phyloP scores from a whole-genome alignment of 371 early-diverging fungal genomes.

The Mortierella sp. region DNA sequence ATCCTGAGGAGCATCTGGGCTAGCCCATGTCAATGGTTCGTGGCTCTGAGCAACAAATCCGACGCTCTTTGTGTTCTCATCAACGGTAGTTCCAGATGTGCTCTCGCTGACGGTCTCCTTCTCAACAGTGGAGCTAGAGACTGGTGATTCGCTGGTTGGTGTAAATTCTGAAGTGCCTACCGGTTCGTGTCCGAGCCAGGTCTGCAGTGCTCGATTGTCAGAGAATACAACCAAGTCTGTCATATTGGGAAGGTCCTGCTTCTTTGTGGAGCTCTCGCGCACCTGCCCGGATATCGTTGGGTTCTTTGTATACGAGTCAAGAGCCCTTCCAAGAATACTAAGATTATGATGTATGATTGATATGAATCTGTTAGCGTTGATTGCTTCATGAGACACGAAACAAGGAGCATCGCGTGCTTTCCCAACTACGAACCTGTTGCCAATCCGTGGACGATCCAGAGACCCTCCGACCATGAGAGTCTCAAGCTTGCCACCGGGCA shows the following conservation, averaged over 20 bases:
- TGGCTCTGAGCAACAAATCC: slow-evolving; percentile 39
- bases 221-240: slow-evolving; percentile 50
- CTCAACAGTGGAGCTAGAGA: slow-evolving; percentile 8
- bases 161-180: slow-evolving; percentile 9
- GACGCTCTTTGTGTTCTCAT: slow-evolving; percentile 41
- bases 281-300: slow-evolving; percentile 52
- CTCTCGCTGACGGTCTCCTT: slow-evolving; percentile 9
- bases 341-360: not conserved
- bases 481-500: slow-evolving; percentile 61
- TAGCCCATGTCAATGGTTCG: slow-evolving; percentile 17
- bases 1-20: slow-evolving; percentile 10
- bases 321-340: slow-evolving; percentile 48
- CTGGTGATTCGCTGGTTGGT: not conserved
- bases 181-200: slow-evolving; percentile 49
- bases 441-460: slow-evolving; percentile 41
- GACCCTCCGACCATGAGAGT: slow-evolving; percentile 67
- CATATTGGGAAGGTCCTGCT: slow-evolving; percentile 46
- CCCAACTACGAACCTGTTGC: not conserved
- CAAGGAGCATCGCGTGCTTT: no score
- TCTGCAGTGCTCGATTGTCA: slow-evolving; percentile 48
- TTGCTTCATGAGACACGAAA: no score
- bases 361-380: no score
- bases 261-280: slow-evolving; percentile 11
- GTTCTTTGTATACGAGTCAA: slow-evolving; percentile 47
- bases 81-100: not conserved